Base-by-base conservation (phyloP, 306 rosid genomes). In the Cucumis melo region DNA sequence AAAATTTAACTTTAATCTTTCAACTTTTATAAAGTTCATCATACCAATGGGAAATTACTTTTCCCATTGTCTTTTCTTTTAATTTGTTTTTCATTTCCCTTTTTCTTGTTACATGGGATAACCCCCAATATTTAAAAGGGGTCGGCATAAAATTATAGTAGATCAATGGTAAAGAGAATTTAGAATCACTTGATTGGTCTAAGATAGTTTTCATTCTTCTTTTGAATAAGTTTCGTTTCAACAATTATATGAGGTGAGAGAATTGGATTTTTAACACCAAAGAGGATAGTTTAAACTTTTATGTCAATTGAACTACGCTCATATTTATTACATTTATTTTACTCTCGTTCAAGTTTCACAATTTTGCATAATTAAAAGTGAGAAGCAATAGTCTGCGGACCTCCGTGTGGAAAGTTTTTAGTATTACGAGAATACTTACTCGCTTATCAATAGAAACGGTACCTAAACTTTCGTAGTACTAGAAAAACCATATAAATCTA, bases 21-120 rank as follows among this genome's bases (percentile, higher is more conserved):
- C 76, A 51, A 73, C 76, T 73, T 73, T 51, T 73, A 73, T 73
- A 73, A 73, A 73, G 76, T 51, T 73, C 27, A 73, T 73, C 76
- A 73, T 73, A 16, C 61, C 61, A 50, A 73, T 50, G 15, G 24
- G 44, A 73, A 73, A 73, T 73, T 73, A 73, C 76, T 72, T 73
- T 73, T 73, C 24, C 76, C 60, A 29, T 16, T 29, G 21, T 73
- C 42, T 51, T 29, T 17, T 51, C 20, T 51, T 51, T 73, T 73
- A 29, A 6, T 50, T 71, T 71, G 15, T 50, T 27, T 46, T 23
- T 23, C 55, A 39, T 39, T 38, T 29, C 23, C 36, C 36, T 32
- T 20, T 46, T 14, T 27, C 29, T 70, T 24, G 21, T 67, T 39
- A n/a, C 7, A 66, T 41, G 54, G 3, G 67, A 61, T 13, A 32